Evolutionary conservation across 163 green algal species (phyloP), one percentile per base, ranked within the genome.

Genomic region (Scenedesmus sp.): DNA sequence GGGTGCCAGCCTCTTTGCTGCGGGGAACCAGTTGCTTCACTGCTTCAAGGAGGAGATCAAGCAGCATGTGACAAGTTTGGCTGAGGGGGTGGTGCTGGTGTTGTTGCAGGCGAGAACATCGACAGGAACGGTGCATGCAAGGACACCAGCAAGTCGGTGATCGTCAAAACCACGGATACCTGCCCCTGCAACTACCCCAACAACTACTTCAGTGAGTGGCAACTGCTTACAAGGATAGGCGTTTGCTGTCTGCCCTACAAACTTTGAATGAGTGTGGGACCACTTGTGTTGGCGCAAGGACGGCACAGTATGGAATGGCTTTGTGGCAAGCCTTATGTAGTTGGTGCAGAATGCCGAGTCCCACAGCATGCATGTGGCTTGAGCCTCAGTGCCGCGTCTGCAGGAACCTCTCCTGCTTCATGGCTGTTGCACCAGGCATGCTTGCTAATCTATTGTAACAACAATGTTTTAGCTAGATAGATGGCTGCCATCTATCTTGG

Each of bases 101-200:
- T 46, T 46, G 34, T 5, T 79, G 23, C 70, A 79, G 87, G 86
- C 57, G 87, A 86, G 23, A 46, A 52, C 70, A 79, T 79, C 13
- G 70, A 79, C 23, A 46, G 70, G 23, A 94, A 52, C 8, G 13
- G 20, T 20, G 94, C 87, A 4, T 96, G 94, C 90, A 90, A 88
- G 59, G 91, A 94, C 66, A 15, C 89, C 76, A 81, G 66, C 4
- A 67, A 91, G 6, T 93, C 87, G 6, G 88, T 96, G n/a, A 89
- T 96, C 3, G 92, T 96, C 66, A 85, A 66, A 0, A 90, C 94
- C 15, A 93, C 93, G 1, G 94, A 95, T 79, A 93, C 94, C 1
- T 90, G 85, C 66, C 85, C 85, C 85, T 90, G 85, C 85, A 82
- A 54, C 15, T 90, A 84, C 85, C 70, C 70, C 5, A 79, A 79